Evolutionary conservation across 495 filamentous ascomycete genomes (phyloP).

Genomic region (Daldinia concentrica): DNA sequence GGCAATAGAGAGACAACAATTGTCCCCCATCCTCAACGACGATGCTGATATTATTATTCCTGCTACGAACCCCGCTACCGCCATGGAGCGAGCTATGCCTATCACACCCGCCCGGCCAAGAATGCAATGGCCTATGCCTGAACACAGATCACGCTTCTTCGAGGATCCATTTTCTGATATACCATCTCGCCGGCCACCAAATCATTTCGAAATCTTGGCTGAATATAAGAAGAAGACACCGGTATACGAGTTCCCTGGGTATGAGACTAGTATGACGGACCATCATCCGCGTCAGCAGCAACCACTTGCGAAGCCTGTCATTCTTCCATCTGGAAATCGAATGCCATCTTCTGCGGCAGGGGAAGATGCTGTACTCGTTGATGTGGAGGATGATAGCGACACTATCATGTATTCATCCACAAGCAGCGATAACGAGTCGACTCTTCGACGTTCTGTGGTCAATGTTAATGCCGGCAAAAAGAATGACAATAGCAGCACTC

Average conservation of each 20-base stretch:
- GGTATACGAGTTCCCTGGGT: slow-evolving; percentile 25
- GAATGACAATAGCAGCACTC: not conserved
- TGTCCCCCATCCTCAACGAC: not conserved
- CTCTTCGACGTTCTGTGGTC: not conserved
- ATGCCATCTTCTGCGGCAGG: not conserved
- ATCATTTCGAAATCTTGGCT: slow-evolving; percentile 32
- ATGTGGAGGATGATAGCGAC: slow-evolving; percentile 16
- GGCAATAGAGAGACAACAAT: not conserved
- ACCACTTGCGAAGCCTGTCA: not conserved
- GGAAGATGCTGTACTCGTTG: slow-evolving; percentile 12
- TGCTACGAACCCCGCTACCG: not conserved
- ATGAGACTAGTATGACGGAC: slow-evolving; percentile 1
- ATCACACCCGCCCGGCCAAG: slow-evolving; percentile 8
- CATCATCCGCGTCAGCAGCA: not conserved
- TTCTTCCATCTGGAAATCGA: not conserved
- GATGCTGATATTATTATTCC: not conserved
- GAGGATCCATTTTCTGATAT: slow-evolving; percentile 20
- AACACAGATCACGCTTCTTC: not conserved
- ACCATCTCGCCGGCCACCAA: slow-evolving; percentile 21
- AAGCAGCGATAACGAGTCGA: not conserved
- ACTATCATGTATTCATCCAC: not conserved
- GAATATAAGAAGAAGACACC: slow-evolving; percentile 40
- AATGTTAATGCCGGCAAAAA: not conserved
- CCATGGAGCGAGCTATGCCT: slow-evolving; percentile 1
- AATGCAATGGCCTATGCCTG: slow-evolving; percentile 23